phyloP scores from a whole-genome alignment of 768 basidiomycete genomes.

The Butyriboletus loyo region DNA sequence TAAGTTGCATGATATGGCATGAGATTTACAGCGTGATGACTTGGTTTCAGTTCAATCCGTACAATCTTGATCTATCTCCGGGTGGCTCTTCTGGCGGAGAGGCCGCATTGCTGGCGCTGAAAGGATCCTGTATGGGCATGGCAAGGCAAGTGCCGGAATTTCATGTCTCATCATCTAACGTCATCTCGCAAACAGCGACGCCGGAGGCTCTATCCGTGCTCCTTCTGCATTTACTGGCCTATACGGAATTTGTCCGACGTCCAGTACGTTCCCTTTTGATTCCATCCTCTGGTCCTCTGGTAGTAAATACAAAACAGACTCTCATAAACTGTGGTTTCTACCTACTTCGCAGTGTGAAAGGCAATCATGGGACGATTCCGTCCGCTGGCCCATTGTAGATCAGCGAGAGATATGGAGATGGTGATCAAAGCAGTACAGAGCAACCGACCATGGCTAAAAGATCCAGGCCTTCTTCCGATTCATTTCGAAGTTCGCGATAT shows the following conservation, averaged over 20 bases:
- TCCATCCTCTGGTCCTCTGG: slow-evolving; percentile 10
- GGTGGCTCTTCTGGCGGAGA: slow-evolving; percentile 57
- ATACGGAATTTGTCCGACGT: slow-evolving; percentile 41
- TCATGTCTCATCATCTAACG: neutral
- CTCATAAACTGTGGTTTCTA: slow-evolving; percentile 5
- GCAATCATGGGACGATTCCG: slow-evolving; percentile 14
- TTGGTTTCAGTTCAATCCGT: slow-evolving; percentile 40
- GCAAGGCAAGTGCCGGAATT: slow-evolving; percentile 33
- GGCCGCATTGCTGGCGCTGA: slow-evolving; percentile 44
- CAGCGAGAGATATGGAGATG: slow-evolving; percentile 25
- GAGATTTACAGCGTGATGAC: neutral
- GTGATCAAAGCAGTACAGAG: slow-evolving; percentile 23
- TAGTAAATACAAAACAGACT: slow-evolving; percentile 17
- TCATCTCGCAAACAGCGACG: slow-evolving; percentile 18
- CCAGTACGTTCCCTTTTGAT: slow-evolving; percentile 34
- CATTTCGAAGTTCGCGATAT: slow-evolving; percentile 22
- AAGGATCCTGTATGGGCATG: slow-evolving; percentile 44
- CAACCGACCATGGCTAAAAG: slow-evolving; percentile 40
- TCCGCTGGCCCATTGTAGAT: slow-evolving; percentile 26
- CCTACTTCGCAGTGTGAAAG: slow-evolving; percentile 19
- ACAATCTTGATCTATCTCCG: slow-evolving; percentile 40
- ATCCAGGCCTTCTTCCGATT: slow-evolving; percentile 35
- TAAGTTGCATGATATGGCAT: neutral
- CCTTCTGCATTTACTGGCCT: slow-evolving; percentile 37
- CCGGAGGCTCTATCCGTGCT: slow-evolving; percentile 39